Conservation (phyloP, 2,329 filamentous ascomycete species). For the Annulohypoxylon truncatum region DNA sequence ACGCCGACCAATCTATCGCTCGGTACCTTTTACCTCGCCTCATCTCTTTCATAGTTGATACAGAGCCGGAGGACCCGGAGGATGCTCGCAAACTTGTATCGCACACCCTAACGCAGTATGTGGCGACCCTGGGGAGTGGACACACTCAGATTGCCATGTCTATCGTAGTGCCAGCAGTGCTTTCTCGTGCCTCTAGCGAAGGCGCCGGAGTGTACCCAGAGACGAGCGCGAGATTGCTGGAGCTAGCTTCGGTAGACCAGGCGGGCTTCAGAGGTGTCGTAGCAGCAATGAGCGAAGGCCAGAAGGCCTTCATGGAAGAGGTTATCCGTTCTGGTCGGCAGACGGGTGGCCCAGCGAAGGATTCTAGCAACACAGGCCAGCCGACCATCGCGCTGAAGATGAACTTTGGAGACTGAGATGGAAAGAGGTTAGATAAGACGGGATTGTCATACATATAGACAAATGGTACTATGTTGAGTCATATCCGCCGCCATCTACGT, state of each 20-base stretch:
- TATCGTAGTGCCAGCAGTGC: conserved; percentile 79
- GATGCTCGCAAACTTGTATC: conserved; percentile 76
- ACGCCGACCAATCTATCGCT: conserved; percentile 78
- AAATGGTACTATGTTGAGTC: neutral
- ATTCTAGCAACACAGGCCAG: conserved; percentile 60
- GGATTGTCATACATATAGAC: neutral
- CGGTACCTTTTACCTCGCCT: conserved; percentile 80
- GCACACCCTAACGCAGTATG: conserved; percentile 80
- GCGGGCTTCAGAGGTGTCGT: conserved; percentile 79
- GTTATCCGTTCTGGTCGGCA: conserved; percentile 76
- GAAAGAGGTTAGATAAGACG: neutral
- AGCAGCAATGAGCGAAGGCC: conserved; percentile 73
- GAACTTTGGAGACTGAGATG: conserved; percentile 74
- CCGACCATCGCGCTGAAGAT: conserved; percentile 95
- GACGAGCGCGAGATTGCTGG: conserved; percentile 80
- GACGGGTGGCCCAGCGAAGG: conserved; percentile 55
- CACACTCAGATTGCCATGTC: conserved; percentile 73
- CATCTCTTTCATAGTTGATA: conserved; percentile 77
- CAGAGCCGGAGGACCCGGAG: conserved; percentile 81
- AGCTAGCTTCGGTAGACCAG: conserved; percentile 82
- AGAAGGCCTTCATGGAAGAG: conserved; percentile 82
- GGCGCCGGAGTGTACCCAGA: conserved; percentile 72
- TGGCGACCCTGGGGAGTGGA: conserved; percentile 59
- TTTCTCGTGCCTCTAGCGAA: conserved; percentile 77
- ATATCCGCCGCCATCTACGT: neutral